phyloP scores from a whole-genome alignment of 805 yeast genomes.

The Hanseniaspora clermontiae region DNA sequence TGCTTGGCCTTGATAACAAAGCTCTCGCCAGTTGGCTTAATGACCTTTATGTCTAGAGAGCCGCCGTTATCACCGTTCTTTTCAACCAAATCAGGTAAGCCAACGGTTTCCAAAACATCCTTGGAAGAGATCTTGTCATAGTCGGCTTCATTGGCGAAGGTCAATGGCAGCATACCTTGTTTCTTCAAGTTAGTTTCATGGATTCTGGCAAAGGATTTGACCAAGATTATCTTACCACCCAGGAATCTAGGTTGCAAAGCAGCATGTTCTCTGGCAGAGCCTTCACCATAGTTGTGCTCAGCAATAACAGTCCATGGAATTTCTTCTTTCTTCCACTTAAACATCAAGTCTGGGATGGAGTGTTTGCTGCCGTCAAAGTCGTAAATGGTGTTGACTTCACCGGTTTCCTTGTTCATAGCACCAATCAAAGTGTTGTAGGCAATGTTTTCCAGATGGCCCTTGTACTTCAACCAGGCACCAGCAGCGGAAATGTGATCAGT shows the following conservation, averaged over 20 bases:
- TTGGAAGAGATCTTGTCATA: slow-evolving; percentile 70
- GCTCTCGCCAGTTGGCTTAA: slow-evolving; percentile 58
- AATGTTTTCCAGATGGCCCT: slow-evolving; percentile 93
- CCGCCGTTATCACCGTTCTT: slow-evolving; percentile 88
- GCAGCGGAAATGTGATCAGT: slow-evolving; percentile 98
- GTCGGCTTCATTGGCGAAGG: slow-evolving; percentile 80
- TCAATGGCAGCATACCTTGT: slow-evolving; percentile 93
- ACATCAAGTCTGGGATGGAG: slow-evolving; percentile 92
- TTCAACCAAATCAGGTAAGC: slow-evolving; percentile 60
- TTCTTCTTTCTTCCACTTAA: slow-evolving; percentile 75
- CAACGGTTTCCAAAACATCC: slow-evolving; percentile 64
- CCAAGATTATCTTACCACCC: slow-evolving; percentile 79
- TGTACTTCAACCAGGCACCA: slow-evolving; percentile 96
- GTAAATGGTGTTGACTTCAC: slow-evolving; percentile 81
- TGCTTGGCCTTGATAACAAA: slow-evolving; percentile 71
- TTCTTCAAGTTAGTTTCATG: slow-evolving; percentile 96
- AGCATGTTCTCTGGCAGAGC: slow-evolving; percentile 98
- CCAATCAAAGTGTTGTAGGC: slow-evolving; percentile 92
- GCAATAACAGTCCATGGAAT: slow-evolving; percentile 93
- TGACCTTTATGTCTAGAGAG: slow-evolving; percentile 51
- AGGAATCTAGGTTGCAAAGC: slow-evolving; percentile 90
- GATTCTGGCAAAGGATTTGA: slow-evolving; percentile 93
- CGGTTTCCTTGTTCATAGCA: slow-evolving; percentile 93
- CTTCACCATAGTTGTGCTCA: slow-evolving; percentile 97
- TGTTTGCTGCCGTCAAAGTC: slow-evolving; percentile 69